A percentile compares a stretch with the other conserved stretches of the same genome.
Evolutionary conservation across 164 flowering plant species (phyloP).

Genomic region (Chimonanthus praecox): DNA sequence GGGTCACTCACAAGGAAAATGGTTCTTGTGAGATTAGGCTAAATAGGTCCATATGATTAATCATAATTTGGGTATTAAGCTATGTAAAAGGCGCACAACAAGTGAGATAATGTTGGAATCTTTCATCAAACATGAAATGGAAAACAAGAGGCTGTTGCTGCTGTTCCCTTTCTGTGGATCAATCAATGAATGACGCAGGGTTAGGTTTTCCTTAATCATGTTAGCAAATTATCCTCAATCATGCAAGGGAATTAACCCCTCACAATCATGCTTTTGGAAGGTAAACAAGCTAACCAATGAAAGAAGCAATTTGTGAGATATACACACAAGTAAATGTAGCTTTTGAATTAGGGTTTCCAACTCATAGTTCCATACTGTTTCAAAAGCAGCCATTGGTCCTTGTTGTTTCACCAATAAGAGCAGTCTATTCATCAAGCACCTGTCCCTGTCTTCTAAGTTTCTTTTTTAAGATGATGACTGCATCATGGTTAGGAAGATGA

Average conservation of each 20-base stretch:
- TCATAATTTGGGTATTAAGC: not conserved
- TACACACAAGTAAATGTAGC: too few species aligned
- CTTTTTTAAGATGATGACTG: too few species aligned
- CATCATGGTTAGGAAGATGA: too few species aligned
- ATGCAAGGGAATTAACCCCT: not conserved
- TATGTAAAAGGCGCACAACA: not conserved
- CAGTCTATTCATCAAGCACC: not conserved
- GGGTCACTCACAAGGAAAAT: not conserved
- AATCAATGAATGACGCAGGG: too few species aligned
- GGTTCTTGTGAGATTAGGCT: not conserved
- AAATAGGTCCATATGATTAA: not conserved
- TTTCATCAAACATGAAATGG: conserved; percentile 19
- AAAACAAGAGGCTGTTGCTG: conserved; percentile 6
- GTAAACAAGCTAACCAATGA: not conserved
- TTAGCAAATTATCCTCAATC: not conserved
- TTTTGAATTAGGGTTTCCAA: not conserved
- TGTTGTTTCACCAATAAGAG: not conserved
- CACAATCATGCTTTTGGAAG: not conserved
- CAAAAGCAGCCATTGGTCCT: not conserved
- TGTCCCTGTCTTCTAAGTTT: too few species aligned
- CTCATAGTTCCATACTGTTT: too few species aligned
- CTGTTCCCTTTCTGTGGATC: conserved; percentile 15
- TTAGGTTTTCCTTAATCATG: not conserved
- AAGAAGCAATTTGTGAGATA: too few species aligned
- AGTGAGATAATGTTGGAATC: conserved; percentile 39